A percentile compares a stretch with the other conserved stretches of the same genome.
Conservation (phyloP, 345 rosid genomes). For the Moringa oleifera region DNA sequence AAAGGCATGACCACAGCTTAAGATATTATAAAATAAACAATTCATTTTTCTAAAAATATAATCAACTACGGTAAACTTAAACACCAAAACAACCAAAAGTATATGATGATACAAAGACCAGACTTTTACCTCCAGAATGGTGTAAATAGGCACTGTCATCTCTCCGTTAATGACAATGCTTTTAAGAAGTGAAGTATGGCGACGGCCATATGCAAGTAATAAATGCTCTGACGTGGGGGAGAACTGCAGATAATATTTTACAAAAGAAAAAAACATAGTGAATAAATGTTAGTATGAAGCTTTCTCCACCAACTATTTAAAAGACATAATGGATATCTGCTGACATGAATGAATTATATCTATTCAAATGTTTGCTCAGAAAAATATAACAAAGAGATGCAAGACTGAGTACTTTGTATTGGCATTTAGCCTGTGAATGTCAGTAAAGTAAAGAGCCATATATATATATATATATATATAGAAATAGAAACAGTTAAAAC, state of each 20-base stretch:
- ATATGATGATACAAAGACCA: neutral
- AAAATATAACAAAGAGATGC: too few relatives aligned
- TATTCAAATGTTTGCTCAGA: too few relatives aligned
- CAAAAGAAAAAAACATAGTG: neutral
- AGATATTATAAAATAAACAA: too few relatives aligned
- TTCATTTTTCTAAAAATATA: too few relatives aligned
- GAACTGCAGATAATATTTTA: conserved; percentile 34
- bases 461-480: too few relatives aligned
- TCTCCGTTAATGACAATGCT: conserved; percentile 59
- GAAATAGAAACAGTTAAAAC: too few relatives aligned
- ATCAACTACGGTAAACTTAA: too few relatives aligned
- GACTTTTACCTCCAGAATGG: conserved; percentile 53
- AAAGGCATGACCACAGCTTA: neutral
- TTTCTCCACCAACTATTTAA: too few relatives aligned
- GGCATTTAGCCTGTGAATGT: neutral
- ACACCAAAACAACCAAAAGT: conserved; percentile 8
- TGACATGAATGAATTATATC: too few relatives aligned
- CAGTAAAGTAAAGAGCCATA: neutral
- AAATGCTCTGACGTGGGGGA: conserved; percentile 70
- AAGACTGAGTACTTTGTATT: too few relatives aligned
- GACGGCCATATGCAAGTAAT: conserved; percentile 66
- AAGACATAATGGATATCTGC: too few relatives aligned
- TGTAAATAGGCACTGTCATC: conserved; percentile 45
- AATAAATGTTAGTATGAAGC: neutral
- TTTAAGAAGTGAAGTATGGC: conserved; percentile 62